phyloP scores from a whole-genome alignment of 441 rosid genomes.

The Omphalea diandra region DNA sequence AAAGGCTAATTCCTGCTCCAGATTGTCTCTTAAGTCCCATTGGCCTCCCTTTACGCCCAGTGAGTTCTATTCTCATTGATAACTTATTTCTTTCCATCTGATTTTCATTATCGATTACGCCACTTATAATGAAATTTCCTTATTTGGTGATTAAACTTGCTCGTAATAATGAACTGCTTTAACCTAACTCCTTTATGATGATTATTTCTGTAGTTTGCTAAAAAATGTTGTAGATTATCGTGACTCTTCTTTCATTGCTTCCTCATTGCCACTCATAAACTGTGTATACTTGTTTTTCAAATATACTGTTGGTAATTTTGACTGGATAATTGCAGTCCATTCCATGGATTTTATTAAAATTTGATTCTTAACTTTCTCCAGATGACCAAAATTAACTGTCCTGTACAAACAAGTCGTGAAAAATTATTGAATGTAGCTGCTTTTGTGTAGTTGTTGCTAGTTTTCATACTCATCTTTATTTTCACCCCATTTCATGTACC shows the following conservation, averaged over 20 bases:
- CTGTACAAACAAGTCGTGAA: background rate
- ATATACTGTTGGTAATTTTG: background rate
- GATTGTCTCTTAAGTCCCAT: slow-evolving; percentile 86
- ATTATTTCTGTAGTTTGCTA: background rate
- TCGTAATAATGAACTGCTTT: background rate
- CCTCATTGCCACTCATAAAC: background rate
- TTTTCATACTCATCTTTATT: background rate
- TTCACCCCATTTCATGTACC: background rate
- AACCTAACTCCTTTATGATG: background rate
- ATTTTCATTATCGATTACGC: background rate
- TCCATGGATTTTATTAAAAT: background rate
- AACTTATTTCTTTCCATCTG: background rate
- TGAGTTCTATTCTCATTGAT: slow-evolving; percentile 41
- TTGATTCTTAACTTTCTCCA: background rate
- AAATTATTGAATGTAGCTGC: too few relatives aligned
- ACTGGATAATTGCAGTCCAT: background rate
- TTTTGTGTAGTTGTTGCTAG: background rate
- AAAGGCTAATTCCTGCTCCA: slow-evolving; percentile 85
- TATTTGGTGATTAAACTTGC: background rate
- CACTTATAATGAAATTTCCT: background rate
- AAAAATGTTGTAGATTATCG: background rate
- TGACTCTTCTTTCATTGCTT: background rate
- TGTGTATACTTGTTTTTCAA: background rate
- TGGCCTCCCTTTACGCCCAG: slow-evolving; percentile 95
- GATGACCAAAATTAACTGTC: background rate